phyloP scores from a whole-genome alignment of 2,329 filamentous ascomycete species.

The Epichloe sp. region DNA sequence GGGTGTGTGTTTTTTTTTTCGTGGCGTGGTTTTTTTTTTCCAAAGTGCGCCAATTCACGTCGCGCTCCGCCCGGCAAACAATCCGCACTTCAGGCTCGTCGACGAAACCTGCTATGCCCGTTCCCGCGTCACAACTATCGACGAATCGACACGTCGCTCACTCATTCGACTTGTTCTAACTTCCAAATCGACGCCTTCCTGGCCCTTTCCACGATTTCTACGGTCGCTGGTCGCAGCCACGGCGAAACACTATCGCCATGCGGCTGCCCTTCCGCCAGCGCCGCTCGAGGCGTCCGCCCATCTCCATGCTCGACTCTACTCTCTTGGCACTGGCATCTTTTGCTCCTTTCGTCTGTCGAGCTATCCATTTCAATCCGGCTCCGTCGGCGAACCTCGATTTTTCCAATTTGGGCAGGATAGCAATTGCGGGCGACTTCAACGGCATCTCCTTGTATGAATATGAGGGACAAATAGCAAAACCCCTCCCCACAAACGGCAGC shows the following conservation, averaged over 20 bases:
- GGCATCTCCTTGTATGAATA: constrained; percentile 85
- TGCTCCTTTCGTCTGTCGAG: constrained; percentile 29
- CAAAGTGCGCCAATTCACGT: not conserved
- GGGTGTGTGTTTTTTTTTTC: not conserved
- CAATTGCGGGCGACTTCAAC: constrained; percentile 78
- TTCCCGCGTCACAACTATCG: not conserved
- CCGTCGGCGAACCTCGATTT: constrained; percentile 67
- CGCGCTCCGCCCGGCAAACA: not conserved
- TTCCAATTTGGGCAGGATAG: constrained; percentile 64
- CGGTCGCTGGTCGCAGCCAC: not conserved
- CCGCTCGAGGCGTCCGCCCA: constrained; percentile 25
- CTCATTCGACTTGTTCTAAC: not conserved
- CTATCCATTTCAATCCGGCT: constrained; percentile 46
- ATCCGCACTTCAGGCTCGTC: not conserved
- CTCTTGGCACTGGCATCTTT: constrained; percentile 28
- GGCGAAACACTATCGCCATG: constrained; percentile 27
- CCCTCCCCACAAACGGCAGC: constrained; percentile 60
- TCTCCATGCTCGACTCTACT: constrained; percentile 13
- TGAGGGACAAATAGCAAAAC: constrained; percentile 60
- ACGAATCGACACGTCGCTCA: not conserved
- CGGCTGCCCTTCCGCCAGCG: constrained; percentile 31
- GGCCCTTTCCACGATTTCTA: not conserved
- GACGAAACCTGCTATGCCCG: constrained; percentile 4
- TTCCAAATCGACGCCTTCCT: not conserved
- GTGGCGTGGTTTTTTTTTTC: not conserved